Evolutionary conservation across 306 rosid genomes (phyloP), one percentile per base, ranked within the genome.

Genomic region (Casuarina glauca): DNA sequence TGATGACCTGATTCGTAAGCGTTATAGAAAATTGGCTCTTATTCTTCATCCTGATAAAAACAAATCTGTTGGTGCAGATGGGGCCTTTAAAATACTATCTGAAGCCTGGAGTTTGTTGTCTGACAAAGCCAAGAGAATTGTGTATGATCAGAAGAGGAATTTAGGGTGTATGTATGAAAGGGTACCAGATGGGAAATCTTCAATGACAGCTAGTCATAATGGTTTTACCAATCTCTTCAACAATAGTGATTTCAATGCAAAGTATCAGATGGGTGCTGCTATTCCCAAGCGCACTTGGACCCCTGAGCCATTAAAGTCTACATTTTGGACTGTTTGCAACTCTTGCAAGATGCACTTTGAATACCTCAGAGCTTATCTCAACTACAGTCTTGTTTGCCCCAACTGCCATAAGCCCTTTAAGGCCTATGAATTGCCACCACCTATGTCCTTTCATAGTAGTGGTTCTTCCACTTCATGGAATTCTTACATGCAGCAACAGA

Each of bases 301-400:
- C 46, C 76, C 88, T 17, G 51, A 45, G 72, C 62, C 58, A 16
- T 43, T 39, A 66, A 85, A 77, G 63, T 64, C 32, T 19, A 88
- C 98, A 49, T 92, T 94, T 83, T 94, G 98, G 98, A 92, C 97
- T 13, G 15, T 50, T 9, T 94, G 98, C 73, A 58, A 26, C 74
- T 61, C 71, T 70, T 92, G 97, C 89, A 79, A 13, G 72, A 77
- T 85, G 66, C 80, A 85, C 42, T 89, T 83, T 83, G 92, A 94
- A 87, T 94, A 89, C 73, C 78, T 45, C 60, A 73, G 75, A 72
- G 36, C 16, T 41, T 82, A 81, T 82, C 73, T 72, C 48, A 84
- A 83, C 75, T 38, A 69, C 81, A 72, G 17, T 10, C 89, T 94
- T 73, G 3, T 70, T 41, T 94, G 97, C 66, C 10, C 69, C 74